phyloP scores from a whole-genome alignment of 805 yeast species.

The Saccharomycopsis malanga region DNA sequence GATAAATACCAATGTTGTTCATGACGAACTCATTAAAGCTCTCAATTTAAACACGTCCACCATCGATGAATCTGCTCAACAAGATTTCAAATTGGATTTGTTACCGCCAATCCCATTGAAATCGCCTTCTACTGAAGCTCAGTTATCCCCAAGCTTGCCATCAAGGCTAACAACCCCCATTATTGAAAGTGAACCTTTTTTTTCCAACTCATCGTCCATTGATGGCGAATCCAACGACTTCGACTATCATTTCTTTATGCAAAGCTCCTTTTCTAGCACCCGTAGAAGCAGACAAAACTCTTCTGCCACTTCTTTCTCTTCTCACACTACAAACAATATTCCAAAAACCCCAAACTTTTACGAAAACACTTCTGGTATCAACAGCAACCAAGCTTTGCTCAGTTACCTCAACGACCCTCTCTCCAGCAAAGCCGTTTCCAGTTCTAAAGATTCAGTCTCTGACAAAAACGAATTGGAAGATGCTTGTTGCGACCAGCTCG shows the following conservation, averaged over 20 bases:
- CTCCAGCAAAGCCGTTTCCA: constrained; percentile 2
- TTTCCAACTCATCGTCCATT: background rate
- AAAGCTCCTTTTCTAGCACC: background rate
- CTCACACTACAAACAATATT: constrained; percentile 2
- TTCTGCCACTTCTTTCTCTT: constrained; percentile 17
- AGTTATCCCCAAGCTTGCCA: constrained; percentile 18
- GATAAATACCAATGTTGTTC: background rate
- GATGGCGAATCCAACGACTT: background rate
- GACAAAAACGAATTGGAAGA: constrained; percentile 9
- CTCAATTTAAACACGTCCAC: background rate
- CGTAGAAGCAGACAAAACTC: constrained; percentile 20
- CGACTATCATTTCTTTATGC: background rate
- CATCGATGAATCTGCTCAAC: background rate
- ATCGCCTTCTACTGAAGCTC: constrained; percentile 19
- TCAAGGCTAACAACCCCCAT: constrained; percentile 20
- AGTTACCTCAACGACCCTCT: constrained; percentile 15
- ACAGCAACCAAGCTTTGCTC: background rate
- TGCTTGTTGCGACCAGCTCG: constrained; percentile 17
- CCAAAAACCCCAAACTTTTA: constrained; percentile 3
- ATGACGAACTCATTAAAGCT: constrained; percentile 6
- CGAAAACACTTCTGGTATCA: background rate
- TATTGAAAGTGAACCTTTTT: constrained; percentile 11
- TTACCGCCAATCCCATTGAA: constrained; percentile 20
- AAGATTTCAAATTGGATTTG: constrained; percentile 15
- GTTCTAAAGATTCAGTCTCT: constrained; percentile 8